Conservation (phyloP, 768 basidiomycete species). For the Termitomyces sp. region DNA sequence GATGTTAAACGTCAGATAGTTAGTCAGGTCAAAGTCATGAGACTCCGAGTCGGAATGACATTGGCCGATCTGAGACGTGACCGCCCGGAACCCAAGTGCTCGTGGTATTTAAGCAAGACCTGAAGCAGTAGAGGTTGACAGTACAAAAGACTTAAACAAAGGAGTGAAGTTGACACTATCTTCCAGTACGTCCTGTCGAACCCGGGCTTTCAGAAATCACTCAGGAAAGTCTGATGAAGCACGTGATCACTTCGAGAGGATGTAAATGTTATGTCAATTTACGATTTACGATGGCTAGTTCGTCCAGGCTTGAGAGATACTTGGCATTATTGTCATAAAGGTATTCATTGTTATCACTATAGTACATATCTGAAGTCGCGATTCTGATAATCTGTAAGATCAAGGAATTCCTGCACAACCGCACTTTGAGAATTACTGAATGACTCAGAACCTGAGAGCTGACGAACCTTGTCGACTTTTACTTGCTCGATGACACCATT, state of each 20-base stretch:
- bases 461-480: slow-evolving; percentile 61
- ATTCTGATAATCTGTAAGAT: slow-evolving; percentile 69
- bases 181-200: neutral
- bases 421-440: neutral
- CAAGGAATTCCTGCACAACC: slow-evolving; percentile 52
- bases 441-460: neutral
- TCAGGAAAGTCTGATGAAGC: neutral
- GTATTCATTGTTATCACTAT: slow-evolving; percentile 17
- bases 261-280: too few relatives aligned
- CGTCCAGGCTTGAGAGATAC: neutral
- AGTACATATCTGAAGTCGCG: slow-evolving; percentile 70
- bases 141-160: neutral
- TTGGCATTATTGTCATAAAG: neutral
- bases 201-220: neutral
- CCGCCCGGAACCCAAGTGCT: neutral
- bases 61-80: neutral
- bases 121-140: neutral
- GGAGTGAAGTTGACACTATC: neutral
- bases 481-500: slow-evolving; percentile 49
- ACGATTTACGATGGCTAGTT: neutral
- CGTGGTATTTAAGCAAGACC: neutral
- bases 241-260: neutral
- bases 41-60: neutral
- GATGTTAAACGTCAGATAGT: neutral
- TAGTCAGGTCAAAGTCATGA: neutral